Evolutionary conservation across 768 basidiomycete genomes (phyloP).

Genomic region (Amanita muscaria): DNA sequence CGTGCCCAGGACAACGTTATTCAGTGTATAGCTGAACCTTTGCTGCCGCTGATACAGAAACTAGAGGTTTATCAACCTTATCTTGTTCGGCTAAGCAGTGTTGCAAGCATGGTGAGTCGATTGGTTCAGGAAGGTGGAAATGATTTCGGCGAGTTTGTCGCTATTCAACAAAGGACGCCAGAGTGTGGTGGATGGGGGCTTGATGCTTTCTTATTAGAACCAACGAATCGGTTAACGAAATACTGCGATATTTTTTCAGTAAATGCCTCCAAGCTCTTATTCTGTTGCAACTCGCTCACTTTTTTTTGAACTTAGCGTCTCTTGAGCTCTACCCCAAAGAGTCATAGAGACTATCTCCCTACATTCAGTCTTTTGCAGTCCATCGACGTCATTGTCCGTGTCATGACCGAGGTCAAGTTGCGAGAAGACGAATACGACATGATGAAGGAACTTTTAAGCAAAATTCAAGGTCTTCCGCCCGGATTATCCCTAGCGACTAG

Average conservation of each 20-base stretch:
- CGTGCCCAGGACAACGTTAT: constrained; percentile 33
- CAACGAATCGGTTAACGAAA: constrained; percentile 59
- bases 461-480: constrained; percentile 52
- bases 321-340: constrained; percentile 56
- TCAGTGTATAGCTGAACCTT: constrained; percentile 44
- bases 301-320: constrained; percentile 44
- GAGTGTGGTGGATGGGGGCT: constrained; percentile 58
- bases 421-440: constrained; percentile 83
- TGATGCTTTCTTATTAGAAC: constrained; percentile 63
- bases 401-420: constrained; percentile 77
- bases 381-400: constrained; percentile 62
- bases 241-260: constrained; percentile 75
- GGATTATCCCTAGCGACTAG: constrained; percentile 50
- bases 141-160: constrained; percentile 82
- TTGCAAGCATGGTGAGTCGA: constrained; percentile 42
- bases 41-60: constrained; percentile 53
- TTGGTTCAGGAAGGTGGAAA: constrained; percentile 40
- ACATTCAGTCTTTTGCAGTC: constrained; percentile 58
- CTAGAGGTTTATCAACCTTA: constrained; percentile 87
- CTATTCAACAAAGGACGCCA: constrained; percentile 48
- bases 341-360: constrained; percentile 62
- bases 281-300: constrained; percentile 1
- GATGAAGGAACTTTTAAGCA: constrained; percentile 49
- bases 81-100: constrained; percentile 59
- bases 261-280: constrained; percentile 18